Conservation (phyloP, 2,329 filamentous ascomycete species). For the Ilyonectria mors-panacis region DNA sequence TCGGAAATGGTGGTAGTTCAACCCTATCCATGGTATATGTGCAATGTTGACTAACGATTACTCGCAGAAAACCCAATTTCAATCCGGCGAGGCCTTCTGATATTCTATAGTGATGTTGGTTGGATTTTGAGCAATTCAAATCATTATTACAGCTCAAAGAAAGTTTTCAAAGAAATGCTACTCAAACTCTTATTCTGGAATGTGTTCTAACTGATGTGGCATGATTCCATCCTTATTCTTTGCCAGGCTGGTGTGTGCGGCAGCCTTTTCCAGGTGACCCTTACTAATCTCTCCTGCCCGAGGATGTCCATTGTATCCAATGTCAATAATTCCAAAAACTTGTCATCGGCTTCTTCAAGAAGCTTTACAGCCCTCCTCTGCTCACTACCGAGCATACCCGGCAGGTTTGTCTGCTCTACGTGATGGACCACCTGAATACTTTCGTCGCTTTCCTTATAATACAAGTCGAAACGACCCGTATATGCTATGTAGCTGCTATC, state of each 20-base stretch:
- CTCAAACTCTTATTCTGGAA: slow-evolving; percentile 4
- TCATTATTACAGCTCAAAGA: neutral
- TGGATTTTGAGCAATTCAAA: neutral
- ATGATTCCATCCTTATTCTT: neutral
- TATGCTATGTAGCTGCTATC: neutral
- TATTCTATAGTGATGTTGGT: neutral
- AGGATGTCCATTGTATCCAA: slow-evolving; percentile 1
- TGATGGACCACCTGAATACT: slow-evolving; percentile 1
- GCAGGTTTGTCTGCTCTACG: slow-evolving; percentile 1
- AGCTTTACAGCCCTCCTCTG: slow-evolving; percentile 3
- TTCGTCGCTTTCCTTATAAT: neutral
- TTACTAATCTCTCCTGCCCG: slow-evolving; percentile 4
- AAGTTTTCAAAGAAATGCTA: neutral
- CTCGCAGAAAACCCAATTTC: neutral
- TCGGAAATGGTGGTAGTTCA: slow-evolving; percentile 2
- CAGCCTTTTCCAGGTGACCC: slow-evolving; percentile 3
- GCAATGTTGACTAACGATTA: neutral
- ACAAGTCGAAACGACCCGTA: neutral
- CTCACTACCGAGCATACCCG: slow-evolving; percentile 1
- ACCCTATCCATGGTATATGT: neutral
- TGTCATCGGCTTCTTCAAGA: neutral
- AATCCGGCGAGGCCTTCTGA: slow-evolving; percentile 3
- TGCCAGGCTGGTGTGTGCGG: neutral
- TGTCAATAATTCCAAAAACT: slow-evolving; percentile 1
- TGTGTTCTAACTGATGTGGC: neutral